These are phyloP conservation scores for Oropetium thomaeum DNA, from an alignment of 176 grass and related monocot species.

Conservation along the genomic window DNA sequence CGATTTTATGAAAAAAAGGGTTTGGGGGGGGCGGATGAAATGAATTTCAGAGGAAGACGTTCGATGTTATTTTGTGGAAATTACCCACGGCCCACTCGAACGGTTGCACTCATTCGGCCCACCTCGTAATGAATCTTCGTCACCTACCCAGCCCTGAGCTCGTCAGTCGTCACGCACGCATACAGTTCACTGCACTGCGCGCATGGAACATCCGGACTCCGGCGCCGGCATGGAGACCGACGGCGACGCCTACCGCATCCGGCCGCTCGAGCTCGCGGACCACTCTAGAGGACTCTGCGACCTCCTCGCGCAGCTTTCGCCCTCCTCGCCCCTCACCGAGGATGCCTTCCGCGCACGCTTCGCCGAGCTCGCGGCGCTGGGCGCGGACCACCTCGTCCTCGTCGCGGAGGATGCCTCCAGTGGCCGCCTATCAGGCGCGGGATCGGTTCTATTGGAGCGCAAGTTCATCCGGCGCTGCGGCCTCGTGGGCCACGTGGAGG, in stretches of 20 bases:
- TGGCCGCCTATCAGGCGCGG: constrained; percentile 41
- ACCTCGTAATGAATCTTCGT: neutral
- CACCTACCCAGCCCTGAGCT: neutral
- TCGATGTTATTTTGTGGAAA: neutral
- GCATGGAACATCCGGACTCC: constrained; percentile 22
- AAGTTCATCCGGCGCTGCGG: constrained; percentile 72
- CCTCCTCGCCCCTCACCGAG: constrained; percentile 36
- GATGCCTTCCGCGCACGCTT: constrained; percentile 51
- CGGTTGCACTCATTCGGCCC: neutral
- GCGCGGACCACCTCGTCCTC: constrained; percentile 68
- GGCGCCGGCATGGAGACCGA: neutral
- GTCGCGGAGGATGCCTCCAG: constrained; percentile 51
- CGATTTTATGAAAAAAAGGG: too few species aligned
- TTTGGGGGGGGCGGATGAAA: too few species aligned
- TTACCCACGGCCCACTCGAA: neutral
- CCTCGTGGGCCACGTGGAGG: constrained; percentile 73
- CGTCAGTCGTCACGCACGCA: neutral
- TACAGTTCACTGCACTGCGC: too few species aligned
- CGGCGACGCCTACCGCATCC: constrained; percentile 31
- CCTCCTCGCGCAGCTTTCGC: constrained; percentile 62
- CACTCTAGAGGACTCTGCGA: constrained; percentile 53
- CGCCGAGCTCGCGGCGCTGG: constrained; percentile 57
- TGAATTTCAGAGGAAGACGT: too few species aligned
- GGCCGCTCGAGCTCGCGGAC: constrained; percentile 56
- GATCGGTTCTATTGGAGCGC: constrained; percentile 64